Conservation (phyloP, 306 rosid species). For the Fragaria vesca region DNA sequence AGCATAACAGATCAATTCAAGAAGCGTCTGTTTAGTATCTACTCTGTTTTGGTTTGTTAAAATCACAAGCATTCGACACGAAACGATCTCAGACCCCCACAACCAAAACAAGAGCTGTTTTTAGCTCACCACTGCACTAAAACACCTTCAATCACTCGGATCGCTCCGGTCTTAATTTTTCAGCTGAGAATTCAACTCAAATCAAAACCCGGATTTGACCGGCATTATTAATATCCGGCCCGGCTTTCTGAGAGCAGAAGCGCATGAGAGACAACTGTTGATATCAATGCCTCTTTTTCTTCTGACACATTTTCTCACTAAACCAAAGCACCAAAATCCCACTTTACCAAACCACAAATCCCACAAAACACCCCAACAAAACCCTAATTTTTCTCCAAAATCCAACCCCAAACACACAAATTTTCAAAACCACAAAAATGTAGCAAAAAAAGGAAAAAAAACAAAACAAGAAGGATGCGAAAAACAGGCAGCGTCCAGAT, state of each 20-base stretch:
- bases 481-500: constrained; percentile 31
- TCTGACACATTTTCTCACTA: constrained; percentile 9
- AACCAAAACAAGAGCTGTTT: not conserved
- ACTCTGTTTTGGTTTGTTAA: constrained; percentile 12
- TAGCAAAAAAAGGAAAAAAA: not conserved
- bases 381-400: constrained; percentile 13
- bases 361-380: not conserved
- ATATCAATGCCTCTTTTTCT: not conserved
- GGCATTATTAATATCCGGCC: not conserved
- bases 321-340: not conserved
- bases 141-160: not conserved
- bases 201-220: not conserved
- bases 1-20: not conserved
- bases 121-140: not conserved
- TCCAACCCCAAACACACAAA: not conserved
- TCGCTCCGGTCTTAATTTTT: not conserved
- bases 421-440: not conserved
- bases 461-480: not conserved
- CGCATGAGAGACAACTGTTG: constrained; percentile 14
- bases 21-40: not conserved
- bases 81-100: not conserved
- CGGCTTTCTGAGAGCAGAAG: not conserved
- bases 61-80: not conserved
- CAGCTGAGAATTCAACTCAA: not conserved
- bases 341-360: not conserved